Base-by-base conservation (phyloP, 164 flowering plant genomes). In the Piper betle region DNA sequence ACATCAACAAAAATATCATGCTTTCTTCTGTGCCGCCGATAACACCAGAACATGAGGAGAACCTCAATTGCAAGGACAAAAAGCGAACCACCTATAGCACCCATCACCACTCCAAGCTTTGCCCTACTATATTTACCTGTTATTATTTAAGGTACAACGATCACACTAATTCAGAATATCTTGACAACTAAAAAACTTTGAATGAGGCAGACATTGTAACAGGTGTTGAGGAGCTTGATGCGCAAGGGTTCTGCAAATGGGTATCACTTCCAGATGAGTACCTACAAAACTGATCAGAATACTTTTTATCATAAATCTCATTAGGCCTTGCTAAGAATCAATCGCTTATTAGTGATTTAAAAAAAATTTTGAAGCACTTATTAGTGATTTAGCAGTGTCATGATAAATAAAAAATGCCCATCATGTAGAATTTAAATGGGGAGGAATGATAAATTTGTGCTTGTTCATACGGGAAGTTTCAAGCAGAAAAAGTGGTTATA, bases 1-100 rank as follows among this genome's bases (percentile, higher is more conserved):
- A 92, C 96, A 72, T 92, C 98, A 37, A 81, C 74, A 71, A 80
- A 92, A 13, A 74, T 55, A 37, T 89, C 96, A 63, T 62, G 73
- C 39, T 75, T 79, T 48, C 54, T 53, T 64, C 59, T 74, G 68
- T 59, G 79, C 41, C 64, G 53, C 41, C 64, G 74, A 55, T 70
- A 66, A 53, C 67, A 67, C 39, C 75, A 66, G 61, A 67, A 83
- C 4, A 66, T 64, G 69, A 80, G 71, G 64, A 83, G 15, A 41
- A 72, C 83, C 68, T 80, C 88, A 57, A 79, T 58, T 8, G 72
- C 64, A 50, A 92, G 64, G 41, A 84, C 70, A 52, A 81, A 25
- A 39, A 87, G 60, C 57, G 75, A 82, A 66, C 73, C 81, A 72
- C 73, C 73, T 52, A 73, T 72, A 58, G 82, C 79, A 60, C 74